These are phyloP conservation scores for Lasiosphaeria ovina DNA, from an alignment of 495 filamentous ascomycete genomes.

Conservation along the genomic window DNA sequence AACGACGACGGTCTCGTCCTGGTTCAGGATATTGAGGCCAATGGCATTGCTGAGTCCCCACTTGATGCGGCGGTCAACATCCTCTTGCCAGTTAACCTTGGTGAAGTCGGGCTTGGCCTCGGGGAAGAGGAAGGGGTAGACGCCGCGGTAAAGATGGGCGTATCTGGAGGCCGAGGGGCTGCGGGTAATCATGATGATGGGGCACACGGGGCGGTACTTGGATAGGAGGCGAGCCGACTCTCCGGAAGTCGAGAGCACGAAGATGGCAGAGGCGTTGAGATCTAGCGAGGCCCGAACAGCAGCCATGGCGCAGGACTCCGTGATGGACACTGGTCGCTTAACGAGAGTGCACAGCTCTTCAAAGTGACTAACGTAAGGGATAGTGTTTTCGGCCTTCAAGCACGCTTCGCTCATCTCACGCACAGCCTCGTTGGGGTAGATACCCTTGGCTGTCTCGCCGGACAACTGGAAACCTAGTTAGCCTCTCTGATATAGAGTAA, in stretches of 20 bases:
- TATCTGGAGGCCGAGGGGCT: constrained; percentile 81
- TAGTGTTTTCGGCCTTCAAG: constrained; percentile 90
- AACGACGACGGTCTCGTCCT: constrained; percentile 84
- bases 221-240: constrained; percentile 90
- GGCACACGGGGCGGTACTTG: constrained; percentile 98
- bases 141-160: constrained; percentile 93
- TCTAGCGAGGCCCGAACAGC: constrained; percentile 92
- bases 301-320: constrained; percentile 93
- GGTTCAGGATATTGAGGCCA: constrained; percentile 74
- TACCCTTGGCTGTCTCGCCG: constrained; percentile 97
- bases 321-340: constrained; percentile 75
- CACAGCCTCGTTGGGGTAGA: constrained; percentile 88
- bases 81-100: constrained; percentile 91
- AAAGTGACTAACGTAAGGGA: constrained; percentile 93
- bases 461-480: constrained; percentile 53
- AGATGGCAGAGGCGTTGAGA: constrained; percentile 91
- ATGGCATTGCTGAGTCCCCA: constrained; percentile 89
- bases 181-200: constrained; percentile 96
- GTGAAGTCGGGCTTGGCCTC: constrained; percentile 91
- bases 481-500: neutral
- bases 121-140: constrained; percentile 94
- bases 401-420: constrained; percentile 98
- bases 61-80: constrained; percentile 93
- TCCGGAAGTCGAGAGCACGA: constrained; percentile 89
- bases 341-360: constrained; percentile 86